Evolutionary conservation across 805 yeast genomes (phyloP).

Genomic region (Candida sanyiensis): DNA sequence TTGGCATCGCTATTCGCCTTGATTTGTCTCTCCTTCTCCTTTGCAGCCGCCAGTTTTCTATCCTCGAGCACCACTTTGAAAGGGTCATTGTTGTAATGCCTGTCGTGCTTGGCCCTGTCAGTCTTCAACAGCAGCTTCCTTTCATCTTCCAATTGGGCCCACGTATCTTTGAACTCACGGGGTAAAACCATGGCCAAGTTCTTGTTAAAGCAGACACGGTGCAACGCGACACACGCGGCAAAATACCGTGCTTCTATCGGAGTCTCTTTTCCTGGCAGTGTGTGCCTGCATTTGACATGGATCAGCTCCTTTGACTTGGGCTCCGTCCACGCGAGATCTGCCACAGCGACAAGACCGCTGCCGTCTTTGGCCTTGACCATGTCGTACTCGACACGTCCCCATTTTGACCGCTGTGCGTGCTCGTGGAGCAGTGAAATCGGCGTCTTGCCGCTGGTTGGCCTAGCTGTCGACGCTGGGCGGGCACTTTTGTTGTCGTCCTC

Average conservation of each 20-base stretch:
- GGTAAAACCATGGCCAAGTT: slow-evolving; percentile 87
- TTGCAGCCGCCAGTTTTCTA: slow-evolving; percentile 38
- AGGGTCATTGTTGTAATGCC: slow-evolving; percentile 66
- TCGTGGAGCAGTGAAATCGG: slow-evolving; percentile 86
- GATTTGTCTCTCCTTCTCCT: slow-evolving; percentile 42
- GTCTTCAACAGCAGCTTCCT: slow-evolving; percentile 44
- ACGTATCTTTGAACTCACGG: slow-evolving; percentile 67
- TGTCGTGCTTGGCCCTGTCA: slow-evolving; percentile 43
- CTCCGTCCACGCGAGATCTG: slow-evolving; percentile 61
- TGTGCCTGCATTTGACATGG: slow-evolving; percentile 45
- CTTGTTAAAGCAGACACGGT: slow-evolving; percentile 71
- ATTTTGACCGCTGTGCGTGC: slow-evolving; percentile 78
- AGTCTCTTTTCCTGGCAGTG: slow-evolving; percentile 64
- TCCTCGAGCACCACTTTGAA: slow-evolving; percentile 62
- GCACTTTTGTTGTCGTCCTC: slow-evolving; percentile 7
- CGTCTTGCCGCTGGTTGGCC: slow-evolving; percentile 57
- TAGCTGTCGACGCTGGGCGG: slow-evolving; percentile 13
- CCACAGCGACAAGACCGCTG: slow-evolving; percentile 59
- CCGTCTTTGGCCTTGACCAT: slow-evolving; percentile 54
- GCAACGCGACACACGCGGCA: slow-evolving; percentile 85
- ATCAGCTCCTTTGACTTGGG: slow-evolving; percentile 75
- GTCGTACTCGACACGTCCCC: slow-evolving; percentile 83
- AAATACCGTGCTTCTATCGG: slow-evolving; percentile 84
- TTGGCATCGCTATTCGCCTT: slow-evolving; percentile 46
- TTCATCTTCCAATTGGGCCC: slow-evolving; percentile 66